Conservation (phyloP, 495 filamentous ascomycete species). For the Hypoxylon crocopeplum region DNA sequence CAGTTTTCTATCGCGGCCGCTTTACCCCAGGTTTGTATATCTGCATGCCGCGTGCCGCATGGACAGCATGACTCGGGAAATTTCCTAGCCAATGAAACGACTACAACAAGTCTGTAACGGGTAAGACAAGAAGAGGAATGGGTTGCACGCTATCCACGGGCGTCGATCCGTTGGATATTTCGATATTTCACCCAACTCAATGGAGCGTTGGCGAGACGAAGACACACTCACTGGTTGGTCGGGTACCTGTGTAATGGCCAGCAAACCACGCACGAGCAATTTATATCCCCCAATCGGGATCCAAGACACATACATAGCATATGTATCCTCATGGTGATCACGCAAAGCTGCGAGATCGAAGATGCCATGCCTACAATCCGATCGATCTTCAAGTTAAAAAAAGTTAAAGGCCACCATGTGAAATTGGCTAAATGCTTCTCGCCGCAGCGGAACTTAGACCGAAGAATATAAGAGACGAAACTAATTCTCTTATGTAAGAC, state of each 20-base stretch:
- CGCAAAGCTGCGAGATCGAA: constrained; percentile 35
- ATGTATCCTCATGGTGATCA: constrained; percentile 15
- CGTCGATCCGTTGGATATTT: constrained; percentile 26
- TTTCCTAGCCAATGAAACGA: constrained; percentile 26
- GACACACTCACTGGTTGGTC: constrained; percentile 21
- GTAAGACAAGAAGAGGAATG: constrained; percentile 14
- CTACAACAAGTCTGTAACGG: constrained; percentile 19
- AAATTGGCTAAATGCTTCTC: constrained; percentile 29
- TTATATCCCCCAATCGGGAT: constrained; percentile 17
- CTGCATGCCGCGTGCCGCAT: constrained; percentile 23
- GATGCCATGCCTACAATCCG: constrained; percentile 18
- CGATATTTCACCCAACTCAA: constrained; percentile 33
- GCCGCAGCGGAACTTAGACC: not conserved
- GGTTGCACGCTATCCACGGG: constrained; percentile 24
- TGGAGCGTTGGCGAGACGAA: constrained; percentile 8
- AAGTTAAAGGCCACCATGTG: not conserved
- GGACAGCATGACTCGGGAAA: constrained; percentile 17
- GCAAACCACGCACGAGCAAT: constrained; percentile 1
- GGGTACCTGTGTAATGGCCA: not conserved
- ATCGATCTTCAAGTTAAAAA: constrained; percentile 7
- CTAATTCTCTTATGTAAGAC: not conserved
- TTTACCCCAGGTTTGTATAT: constrained; percentile 33
- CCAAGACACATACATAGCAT: not conserved
- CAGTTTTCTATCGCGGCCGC: not conserved
- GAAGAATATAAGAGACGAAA: not conserved